phyloP scores from a whole-genome alignment of 345 rosid genomes.

The Boechera stricta region DNA sequence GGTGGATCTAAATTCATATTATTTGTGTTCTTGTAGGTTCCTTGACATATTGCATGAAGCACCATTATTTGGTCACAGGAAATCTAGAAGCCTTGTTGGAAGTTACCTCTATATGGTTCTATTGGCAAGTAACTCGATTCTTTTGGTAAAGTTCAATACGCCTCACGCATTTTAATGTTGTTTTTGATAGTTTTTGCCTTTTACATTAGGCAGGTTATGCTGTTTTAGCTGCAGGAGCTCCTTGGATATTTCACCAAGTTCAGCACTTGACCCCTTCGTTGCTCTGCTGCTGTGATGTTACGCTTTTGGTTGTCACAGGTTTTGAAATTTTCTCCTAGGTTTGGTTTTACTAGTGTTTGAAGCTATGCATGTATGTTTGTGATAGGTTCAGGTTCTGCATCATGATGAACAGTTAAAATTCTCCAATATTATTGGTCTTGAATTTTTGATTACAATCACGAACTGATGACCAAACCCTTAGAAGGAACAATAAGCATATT shows the following conservation, averaged over 20 bases:
- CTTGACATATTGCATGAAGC: constrained; percentile 94
- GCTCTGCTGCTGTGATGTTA: constrained; percentile 81
- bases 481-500: neutral
- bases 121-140: constrained; percentile 59
- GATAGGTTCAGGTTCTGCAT: neutral
- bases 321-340: neutral
- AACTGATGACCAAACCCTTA: neutral
- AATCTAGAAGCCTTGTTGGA: constrained; percentile 77
- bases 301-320: constrained; percentile 79
- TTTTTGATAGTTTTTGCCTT: constrained; percentile 38
- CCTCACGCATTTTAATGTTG: neutral
- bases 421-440: neutral
- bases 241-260: constrained; percentile 65
- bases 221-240: constrained; percentile 70
- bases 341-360: neutral
- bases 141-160: neutral
- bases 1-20: neutral
- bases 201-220: constrained; percentile 72
- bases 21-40: constrained; percentile 55
- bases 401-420: neutral
- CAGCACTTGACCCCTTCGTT: constrained; percentile 52
- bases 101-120: constrained; percentile 67
- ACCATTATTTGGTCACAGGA: constrained; percentile 89
- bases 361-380: neutral
- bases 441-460: neutral